A percentile compares a stretch with the other conserved stretches of the same genome.
These are phyloP conservation scores for Candida sanyiensis DNA, from an alignment of 805 yeast species.

Conservation along the genomic window DNA sequence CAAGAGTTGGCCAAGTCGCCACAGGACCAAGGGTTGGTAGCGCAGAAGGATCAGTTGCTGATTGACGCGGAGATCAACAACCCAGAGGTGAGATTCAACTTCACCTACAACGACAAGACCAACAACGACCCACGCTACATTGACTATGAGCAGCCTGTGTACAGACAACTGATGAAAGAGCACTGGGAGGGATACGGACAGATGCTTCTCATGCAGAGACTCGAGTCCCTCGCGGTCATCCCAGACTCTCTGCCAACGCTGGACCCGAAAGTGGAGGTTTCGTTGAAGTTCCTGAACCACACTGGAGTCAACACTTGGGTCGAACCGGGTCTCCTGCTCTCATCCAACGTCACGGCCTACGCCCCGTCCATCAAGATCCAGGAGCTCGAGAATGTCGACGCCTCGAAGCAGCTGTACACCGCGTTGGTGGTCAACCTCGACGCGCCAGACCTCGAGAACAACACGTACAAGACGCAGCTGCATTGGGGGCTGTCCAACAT, in stretches of 20 bases:
- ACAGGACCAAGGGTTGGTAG: slow-evolving; percentile 19
- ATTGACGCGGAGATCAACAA: slow-evolving; percentile 65
- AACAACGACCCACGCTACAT: slow-evolving; percentile 38
- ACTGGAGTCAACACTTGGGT: slow-evolving; percentile 60
- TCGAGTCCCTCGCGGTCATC: slow-evolving; percentile 76
- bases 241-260: slow-evolving; percentile 94
- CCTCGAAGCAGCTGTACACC: slow-evolving; percentile 55
- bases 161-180: slow-evolving; percentile 57
- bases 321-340: slow-evolving; percentile 71
- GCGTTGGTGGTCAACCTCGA: slow-evolving; percentile 87
- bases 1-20: slow-evolving; percentile 21
- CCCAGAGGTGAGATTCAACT: slow-evolving; percentile 80
- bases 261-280: slow-evolving; percentile 71
- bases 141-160: slow-evolving; percentile 76
- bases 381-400: slow-evolving; percentile 51
- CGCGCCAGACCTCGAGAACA: slow-evolving; percentile 67
- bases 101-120: slow-evolving; percentile 36
- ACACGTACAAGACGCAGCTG: slow-evolving; percentile 64
- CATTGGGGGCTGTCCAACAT: slow-evolving; percentile 76
- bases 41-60: slow-evolving; percentile 29
- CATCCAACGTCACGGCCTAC: slow-evolving; percentile 64
- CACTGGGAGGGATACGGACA: slow-evolving; percentile 69
- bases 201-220: slow-evolving; percentile 85
- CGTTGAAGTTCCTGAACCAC: slow-evolving; percentile 68
- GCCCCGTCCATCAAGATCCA: slow-evolving; percentile 77